Evolutionary conservation across 2,329 filamentous ascomycete species (phyloP).

Genomic region (Phoma sp.): DNA sequence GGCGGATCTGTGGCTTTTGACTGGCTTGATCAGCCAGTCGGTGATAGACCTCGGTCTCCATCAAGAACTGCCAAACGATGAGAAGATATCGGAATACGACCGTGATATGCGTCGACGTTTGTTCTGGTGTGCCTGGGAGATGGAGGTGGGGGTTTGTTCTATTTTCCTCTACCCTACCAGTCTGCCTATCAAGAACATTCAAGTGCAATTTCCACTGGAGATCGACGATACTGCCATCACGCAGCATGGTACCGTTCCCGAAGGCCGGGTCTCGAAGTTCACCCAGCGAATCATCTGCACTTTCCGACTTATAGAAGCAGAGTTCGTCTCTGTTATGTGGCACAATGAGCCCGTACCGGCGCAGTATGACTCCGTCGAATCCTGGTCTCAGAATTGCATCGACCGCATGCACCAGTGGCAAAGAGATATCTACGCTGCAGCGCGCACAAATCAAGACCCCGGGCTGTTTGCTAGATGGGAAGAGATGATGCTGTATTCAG

Average conservation of each 20-base stretch:
- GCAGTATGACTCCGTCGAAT: slow-evolving; percentile 30
- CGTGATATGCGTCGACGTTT: slow-evolving; percentile 47
- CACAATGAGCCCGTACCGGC: slow-evolving; percentile 39
- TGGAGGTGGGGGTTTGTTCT: slow-evolving; percentile 46
- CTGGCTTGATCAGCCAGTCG: slow-evolving; percentile 45
- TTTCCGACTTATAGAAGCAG: slow-evolving; percentile 43
- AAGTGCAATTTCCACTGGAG: slow-evolving; percentile 41
- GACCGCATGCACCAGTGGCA: slow-evolving; percentile 39
- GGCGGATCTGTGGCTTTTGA: slow-evolving; percentile 47
- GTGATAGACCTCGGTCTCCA: slow-evolving; percentile 46
- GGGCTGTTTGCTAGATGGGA: slow-evolving; percentile 38
- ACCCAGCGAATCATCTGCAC: slow-evolving; percentile 43
- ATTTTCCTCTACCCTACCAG: slow-evolving; percentile 42
- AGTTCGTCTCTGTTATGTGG: slow-evolving; percentile 42
- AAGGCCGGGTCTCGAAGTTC: slow-evolving; percentile 43
- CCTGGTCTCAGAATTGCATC: slow-evolving; percentile 40
- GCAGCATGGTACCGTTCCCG: slow-evolving; percentile 30
- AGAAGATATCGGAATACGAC: slow-evolving; percentile 33
- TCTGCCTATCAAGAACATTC: slow-evolving; percentile 38
- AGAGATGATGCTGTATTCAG: slow-evolving; percentile 44
- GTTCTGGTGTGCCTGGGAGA: slow-evolving; percentile 48
- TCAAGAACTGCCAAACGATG: slow-evolving; percentile 43
- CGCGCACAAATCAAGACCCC: slow-evolving; percentile 36
- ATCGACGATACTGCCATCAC: slow-evolving; percentile 45
- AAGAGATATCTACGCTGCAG: slow-evolving; percentile 35